phyloP scores from a whole-genome alignment of 148 eudicot genomes.

The Rhododendron ovatum region DNA sequence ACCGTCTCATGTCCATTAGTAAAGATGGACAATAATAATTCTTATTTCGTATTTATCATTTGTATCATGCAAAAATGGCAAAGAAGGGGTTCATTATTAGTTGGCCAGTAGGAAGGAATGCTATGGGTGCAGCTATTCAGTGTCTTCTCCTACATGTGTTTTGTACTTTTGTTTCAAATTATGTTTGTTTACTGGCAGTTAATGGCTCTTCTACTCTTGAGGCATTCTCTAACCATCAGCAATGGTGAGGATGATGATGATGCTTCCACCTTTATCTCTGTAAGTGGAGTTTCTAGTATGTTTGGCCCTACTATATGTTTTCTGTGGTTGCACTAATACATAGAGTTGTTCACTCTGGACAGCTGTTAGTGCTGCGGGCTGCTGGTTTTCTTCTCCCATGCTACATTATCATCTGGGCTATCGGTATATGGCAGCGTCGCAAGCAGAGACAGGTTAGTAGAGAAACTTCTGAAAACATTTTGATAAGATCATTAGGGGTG shows the following conservation, averaged over 20 bases:
- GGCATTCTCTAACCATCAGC: conserved; percentile 67
- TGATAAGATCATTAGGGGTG: not conserved
- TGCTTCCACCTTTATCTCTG: conserved; percentile 66
- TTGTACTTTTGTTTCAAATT: not conserved
- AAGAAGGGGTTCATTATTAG: not conserved
- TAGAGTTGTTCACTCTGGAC: conserved; percentile 18
- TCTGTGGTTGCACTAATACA: not conserved
- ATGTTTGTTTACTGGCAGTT: conserved; percentile 39
- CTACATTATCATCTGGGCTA: conserved; percentile 86
- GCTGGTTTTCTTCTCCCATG: conserved; percentile 89
- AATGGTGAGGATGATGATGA: conserved; percentile 72
- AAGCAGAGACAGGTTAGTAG: conserved; percentile 67
- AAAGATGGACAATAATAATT: not conserved
- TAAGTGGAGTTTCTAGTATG: conserved; percentile 28
- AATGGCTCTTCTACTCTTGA: conserved; percentile 73
- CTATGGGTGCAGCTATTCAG: not conserved
- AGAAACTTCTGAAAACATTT: not conserved
- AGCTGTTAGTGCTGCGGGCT: conserved; percentile 80
- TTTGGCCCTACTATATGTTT: conserved; percentile 2
- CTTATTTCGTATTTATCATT: not conserved
- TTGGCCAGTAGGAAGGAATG: not conserved
- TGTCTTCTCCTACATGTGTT: not conserved
- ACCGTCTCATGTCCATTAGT: not conserved
- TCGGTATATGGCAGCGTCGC: conserved; percentile 66
- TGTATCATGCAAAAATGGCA: not conserved